Evolutionary conservation across 257 asterid species (phyloP).

Genomic region (Rubia yunnanensis): DNA sequence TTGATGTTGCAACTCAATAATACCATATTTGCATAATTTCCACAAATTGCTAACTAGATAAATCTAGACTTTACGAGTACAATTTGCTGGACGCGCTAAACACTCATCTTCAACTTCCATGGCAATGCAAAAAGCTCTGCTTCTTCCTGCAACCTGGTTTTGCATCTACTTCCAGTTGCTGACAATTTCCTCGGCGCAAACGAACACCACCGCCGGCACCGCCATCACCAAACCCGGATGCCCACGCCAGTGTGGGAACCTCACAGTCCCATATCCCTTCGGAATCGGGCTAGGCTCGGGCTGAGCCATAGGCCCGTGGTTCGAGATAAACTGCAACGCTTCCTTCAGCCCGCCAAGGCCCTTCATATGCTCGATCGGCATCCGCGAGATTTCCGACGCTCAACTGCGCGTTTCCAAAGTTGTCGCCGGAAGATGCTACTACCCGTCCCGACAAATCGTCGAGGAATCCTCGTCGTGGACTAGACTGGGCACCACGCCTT

Average conservation of each 20-base stretch:
- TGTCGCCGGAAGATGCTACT: constrained; percentile 9
- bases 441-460: not conserved
- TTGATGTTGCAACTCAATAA: no score
- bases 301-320: constrained; percentile 23
- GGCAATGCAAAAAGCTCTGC: not conserved
- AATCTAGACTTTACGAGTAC: no score
- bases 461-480: constrained; percentile 11
- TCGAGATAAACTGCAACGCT: constrained; percentile 42
- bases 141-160: not conserved
- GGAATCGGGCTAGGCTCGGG: constrained; percentile 31
- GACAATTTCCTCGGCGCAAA: constrained; percentile 21
- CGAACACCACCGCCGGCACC: no score
- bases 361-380: not conserved
- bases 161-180: no score
- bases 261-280: constrained; percentile 37
- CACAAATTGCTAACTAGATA: no score
- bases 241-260: constrained; percentile 24
- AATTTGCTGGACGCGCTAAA: no score
- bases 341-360: constrained; percentile 16
- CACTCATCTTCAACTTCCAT: not conserved
- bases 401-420: constrained; percentile 8
- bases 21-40: no score
- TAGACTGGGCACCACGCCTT: constrained; percentile 24
- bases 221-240: constrained; percentile 35
- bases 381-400: constrained; percentile 5